These are phyloP conservation scores for Leishmania amazonensis DNA, from an alignment of 208 protist genomes.

Conservation along the genomic window DNA sequence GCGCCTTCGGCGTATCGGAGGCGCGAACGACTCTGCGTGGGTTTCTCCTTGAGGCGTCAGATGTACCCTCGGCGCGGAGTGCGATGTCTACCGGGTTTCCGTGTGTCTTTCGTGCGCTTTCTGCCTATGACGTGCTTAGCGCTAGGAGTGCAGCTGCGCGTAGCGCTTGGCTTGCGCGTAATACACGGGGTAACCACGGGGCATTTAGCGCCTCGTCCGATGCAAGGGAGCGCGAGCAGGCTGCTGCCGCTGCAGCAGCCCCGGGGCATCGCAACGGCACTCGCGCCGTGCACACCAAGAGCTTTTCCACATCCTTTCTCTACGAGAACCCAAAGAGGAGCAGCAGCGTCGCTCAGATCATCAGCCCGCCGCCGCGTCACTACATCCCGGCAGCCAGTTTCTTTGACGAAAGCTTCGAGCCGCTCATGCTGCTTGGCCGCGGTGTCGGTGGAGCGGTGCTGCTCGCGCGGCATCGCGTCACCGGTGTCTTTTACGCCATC, in stretches of 20 bases:
- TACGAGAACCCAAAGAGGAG: neutral
- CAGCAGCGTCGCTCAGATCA: conserved; percentile 25
- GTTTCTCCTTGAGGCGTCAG: conserved; percentile 7
- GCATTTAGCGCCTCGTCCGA: neutral
- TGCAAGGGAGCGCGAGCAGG: neutral
- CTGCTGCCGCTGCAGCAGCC: neutral
- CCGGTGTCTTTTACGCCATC: conserved; percentile 81
- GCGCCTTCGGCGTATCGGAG: no score
- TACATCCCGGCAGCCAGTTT: conserved; percentile 48
- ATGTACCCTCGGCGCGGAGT: neutral
- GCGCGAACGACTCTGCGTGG: neutral
- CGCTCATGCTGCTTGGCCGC: conserved; percentile 61
- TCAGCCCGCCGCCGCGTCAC: conserved; percentile 13
- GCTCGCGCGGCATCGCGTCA: conserved; percentile 78
- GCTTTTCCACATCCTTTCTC: conserved; percentile 14
- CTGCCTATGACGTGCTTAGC: conserved; percentile 9
- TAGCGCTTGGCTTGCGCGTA: neutral
- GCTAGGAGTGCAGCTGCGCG: neutral
- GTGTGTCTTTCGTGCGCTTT: conserved; percentile 15
- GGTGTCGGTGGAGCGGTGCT: conserved; percentile 77
- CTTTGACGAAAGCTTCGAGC: conserved; percentile 90
- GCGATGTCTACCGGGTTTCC: neutral
- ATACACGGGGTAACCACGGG: neutral
- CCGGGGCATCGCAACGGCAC: no score
- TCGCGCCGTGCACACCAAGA: neutral